phyloP scores from a whole-genome alignment of 331 rosid genomes.

The Ulmus americana region DNA sequence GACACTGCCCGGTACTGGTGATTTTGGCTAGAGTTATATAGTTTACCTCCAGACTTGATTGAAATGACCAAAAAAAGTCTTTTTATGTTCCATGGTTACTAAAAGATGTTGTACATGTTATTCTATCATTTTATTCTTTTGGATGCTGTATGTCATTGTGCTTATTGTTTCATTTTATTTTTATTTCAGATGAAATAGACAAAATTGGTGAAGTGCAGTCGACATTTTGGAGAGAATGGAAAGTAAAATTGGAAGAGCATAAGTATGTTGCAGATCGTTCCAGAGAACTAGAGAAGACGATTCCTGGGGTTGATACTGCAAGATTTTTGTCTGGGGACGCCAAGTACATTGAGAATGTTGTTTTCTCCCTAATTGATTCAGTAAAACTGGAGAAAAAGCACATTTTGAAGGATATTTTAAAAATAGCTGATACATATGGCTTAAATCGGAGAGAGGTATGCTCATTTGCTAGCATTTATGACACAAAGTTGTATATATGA shows the following conservation, averaged over 20 bases:
- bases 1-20: conserved; percentile 54
- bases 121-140: conserved; percentile 10
- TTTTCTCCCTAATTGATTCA: conserved; percentile 70
- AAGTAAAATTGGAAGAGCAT: conserved; percentile 79
- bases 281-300: conserved; percentile 64
- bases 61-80: not conserved
- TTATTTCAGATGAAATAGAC: conserved; percentile 54
- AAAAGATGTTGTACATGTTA: conserved; percentile 15
- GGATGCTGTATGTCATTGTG: conserved; percentile 1
- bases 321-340: conserved; percentile 80
- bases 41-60: not conserved
- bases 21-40: conserved; percentile 13
- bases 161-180: conserved; percentile 5
- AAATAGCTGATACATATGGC: conserved; percentile 67
- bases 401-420: conserved; percentile 67
- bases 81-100: conserved; percentile 8
- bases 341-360: conserved; percentile 55
- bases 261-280: conserved; percentile 73
- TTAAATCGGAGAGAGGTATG: conserved; percentile 70
- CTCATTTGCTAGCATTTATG: conserved; percentile 21
- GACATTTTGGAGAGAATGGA: conserved; percentile 98
- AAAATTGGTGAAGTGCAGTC: conserved; percentile 75
- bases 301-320: conserved; percentile 85
- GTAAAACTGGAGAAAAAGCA: conserved; percentile 65
- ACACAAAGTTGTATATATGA: conserved; percentile 13